Evolutionary conservation across 768 basidiomycete species (phyloP).

Genomic region (Pisolithus microcarpus): DNA sequence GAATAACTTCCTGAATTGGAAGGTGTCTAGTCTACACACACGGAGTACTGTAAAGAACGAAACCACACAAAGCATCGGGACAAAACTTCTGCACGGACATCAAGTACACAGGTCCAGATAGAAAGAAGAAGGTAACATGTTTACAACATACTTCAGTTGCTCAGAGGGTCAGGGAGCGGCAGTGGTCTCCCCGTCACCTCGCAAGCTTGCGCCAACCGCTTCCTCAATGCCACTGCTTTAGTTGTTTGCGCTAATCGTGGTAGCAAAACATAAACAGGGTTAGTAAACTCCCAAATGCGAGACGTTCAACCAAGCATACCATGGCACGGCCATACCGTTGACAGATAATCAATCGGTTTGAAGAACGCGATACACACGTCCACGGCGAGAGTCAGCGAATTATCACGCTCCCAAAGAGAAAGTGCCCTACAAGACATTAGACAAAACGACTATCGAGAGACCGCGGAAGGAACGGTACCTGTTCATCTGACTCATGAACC

Average conservation of each 20-base stretch:
- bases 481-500: conserved; percentile 68
- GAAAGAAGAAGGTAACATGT: background rate
- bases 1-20: too few relatives aligned
- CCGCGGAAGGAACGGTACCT: conserved; percentile 28
- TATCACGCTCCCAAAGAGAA: conserved; percentile 55
- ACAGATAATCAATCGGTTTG: conserved; percentile 54
- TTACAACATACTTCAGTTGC: background rate
- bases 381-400: conserved; percentile 49
- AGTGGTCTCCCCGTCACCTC: conserved; percentile 38
- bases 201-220: conserved; percentile 42
- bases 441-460: background rate
- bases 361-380: conserved; percentile 58
- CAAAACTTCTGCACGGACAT: background rate
- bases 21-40: too few relatives aligned
- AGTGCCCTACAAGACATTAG: conserved; percentile 36
- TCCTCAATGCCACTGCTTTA: conserved; percentile 40
- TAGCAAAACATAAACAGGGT: background rate
- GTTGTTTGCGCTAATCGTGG: conserved; percentile 41
- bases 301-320: conserved; percentile 30
- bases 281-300: background rate
- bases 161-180: conserved; percentile 28
- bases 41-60: too few relatives aligned
- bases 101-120: background rate
- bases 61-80: too few relatives aligned
- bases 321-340: conserved; percentile 56